These are phyloP conservation scores for Coemansia sp. DNA, from an alignment of 192 early-diverging fungal genomes.

Conservation along the genomic window DNA sequence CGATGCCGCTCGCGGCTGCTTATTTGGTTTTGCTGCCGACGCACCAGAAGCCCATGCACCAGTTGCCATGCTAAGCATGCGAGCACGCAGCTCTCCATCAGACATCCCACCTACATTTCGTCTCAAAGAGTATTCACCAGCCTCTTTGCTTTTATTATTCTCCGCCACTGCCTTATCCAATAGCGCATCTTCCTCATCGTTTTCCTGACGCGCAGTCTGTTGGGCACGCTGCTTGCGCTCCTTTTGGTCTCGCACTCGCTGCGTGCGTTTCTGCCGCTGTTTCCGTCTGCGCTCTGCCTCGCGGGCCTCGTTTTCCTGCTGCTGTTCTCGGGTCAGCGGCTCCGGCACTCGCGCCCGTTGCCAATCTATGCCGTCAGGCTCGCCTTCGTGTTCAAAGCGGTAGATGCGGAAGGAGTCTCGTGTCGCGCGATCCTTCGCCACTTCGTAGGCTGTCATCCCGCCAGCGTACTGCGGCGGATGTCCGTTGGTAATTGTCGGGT, in stretches of 20 bases:
- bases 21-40: neutral
- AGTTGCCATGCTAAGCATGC: constrained; percentile 25
- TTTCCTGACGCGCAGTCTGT: neutral
- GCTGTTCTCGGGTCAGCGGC: constrained; percentile 17
- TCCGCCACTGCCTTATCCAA: constrained; percentile 6
- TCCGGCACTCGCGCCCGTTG: constrained; percentile 28
- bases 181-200: constrained; percentile 13
- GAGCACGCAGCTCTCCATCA: constrained; percentile 12
- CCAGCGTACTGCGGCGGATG: constrained; percentile 27
- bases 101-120: constrained; percentile 10
- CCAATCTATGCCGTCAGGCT: constrained; percentile 43
- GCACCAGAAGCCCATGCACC: constrained; percentile 2
- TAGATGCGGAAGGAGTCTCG: constrained; percentile 32
- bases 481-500: constrained; percentile 64
- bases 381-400: constrained; percentile 31
- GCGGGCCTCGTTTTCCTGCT: constrained; percentile 19
- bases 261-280: constrained; percentile 14
- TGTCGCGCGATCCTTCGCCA: constrained; percentile 25
- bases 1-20: constrained; percentile 3
- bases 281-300: constrained; percentile 17
- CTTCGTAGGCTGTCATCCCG: constrained; percentile 35
- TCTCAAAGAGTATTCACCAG: neutral
- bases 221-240: constrained; percentile 10
- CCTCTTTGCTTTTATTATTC: constrained; percentile 1
- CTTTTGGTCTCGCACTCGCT: constrained; percentile 6